A percentile compares a stretch with the other conserved stretches of the same genome.
phyloP scores from a whole-genome alignment of 441 rosid genomes.

The Pelargonium fulgidum region DNA sequence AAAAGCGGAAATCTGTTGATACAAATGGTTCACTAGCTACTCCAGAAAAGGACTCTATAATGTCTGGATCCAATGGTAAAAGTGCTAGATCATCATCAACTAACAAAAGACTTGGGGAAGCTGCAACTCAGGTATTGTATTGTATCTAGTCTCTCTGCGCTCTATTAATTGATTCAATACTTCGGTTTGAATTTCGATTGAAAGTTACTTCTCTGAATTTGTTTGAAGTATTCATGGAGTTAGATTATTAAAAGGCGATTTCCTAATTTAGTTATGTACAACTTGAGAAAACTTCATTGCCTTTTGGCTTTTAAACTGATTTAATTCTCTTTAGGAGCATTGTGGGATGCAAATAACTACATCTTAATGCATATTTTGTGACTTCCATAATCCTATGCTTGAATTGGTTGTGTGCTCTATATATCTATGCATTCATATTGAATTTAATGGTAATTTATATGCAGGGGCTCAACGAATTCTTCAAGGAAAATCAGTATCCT shows the following conservation, averaged over 20 bases:
- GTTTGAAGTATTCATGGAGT: no score
- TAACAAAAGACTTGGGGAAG: slow-evolving; percentile 48
- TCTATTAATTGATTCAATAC: neutral
- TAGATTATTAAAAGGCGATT: no score
- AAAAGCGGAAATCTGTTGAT: slow-evolving; percentile 10
- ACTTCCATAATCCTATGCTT: no score
- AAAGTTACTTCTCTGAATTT: no score
- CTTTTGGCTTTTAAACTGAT: no score
- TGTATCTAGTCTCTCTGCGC: neutral
- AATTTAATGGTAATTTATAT: neutral
- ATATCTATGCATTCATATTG: no score
- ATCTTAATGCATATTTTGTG: no score
- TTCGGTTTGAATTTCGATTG: neutral
- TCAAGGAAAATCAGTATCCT: slow-evolving; percentile 65
- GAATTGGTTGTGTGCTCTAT: no score
- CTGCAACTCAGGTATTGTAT: slow-evolving; percentile 51
- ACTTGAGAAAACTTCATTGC: no score
- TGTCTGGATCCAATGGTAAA: slow-evolving; percentile 33
- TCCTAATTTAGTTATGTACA: no score
- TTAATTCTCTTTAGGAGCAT: no score
- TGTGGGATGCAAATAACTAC: no score
- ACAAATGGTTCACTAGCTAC: neutral
- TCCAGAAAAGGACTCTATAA: neutral
- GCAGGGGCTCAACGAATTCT: slow-evolving; percentile 56
- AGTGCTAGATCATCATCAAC: slow-evolving; percentile 26